Conservation (phyloP, 148 eudicot genomes). For the Persicaria maculosa region DNA sequence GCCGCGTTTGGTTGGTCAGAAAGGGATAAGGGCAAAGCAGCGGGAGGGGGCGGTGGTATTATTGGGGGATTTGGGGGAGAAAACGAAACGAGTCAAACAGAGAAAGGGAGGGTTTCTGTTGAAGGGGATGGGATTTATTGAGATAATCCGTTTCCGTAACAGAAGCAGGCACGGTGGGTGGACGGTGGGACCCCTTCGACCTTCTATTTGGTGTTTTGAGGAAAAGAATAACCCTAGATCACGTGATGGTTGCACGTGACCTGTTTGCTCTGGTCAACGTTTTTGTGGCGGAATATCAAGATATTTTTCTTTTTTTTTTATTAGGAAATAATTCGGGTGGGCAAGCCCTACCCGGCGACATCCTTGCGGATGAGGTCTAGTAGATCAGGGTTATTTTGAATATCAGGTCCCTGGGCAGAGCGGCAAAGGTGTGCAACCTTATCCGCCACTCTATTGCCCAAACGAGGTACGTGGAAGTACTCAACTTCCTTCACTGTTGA, state of each 20-base stretch:
- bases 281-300: neutral
- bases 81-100: neutral
- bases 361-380: no score
- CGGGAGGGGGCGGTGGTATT: neutral
- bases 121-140: conserved; percentile 4
- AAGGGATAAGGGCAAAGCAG: neutral
- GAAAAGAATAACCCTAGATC: neutral
- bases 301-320: conserved; percentile 13
- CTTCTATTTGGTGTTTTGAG: neutral
- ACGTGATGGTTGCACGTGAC: neutral
- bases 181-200: conserved; percentile 8
- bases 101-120: neutral
- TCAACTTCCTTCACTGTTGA: no score
- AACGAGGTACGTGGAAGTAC: no score
- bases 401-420: no score
- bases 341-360: no score
- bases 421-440: no score
- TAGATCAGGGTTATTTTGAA: no score
- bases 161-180: conserved; percentile 5
- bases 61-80: neutral
- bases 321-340: no score
- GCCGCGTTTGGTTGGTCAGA: neutral
- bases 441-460: no score
- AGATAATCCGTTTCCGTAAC: neutral
- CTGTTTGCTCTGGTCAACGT: neutral